phyloP scores from a whole-genome alignment of 768 basidiomycete species.

The Strobilomyces confusus region DNA sequence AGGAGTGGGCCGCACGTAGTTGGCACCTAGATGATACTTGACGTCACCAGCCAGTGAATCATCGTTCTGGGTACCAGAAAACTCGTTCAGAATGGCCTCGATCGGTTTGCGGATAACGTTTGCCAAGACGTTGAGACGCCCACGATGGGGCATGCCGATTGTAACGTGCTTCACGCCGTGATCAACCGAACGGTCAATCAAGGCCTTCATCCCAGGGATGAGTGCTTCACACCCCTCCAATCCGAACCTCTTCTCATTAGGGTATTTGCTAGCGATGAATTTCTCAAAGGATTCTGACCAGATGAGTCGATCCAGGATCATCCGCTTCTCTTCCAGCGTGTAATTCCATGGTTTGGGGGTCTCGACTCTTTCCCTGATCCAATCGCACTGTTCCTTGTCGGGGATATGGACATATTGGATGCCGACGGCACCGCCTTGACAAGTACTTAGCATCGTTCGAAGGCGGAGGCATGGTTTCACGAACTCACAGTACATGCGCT shows the following conservation, averaged over 20 bases:
- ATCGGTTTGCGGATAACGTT: slow-evolving; percentile 99
- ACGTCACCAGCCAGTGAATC: slow-evolving; percentile 92
- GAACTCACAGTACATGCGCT: slow-evolving; percentile 88
- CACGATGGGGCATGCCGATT: slow-evolving; percentile 99
- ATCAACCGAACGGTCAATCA: slow-evolving; percentile 98
- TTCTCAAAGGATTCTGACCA: slow-evolving; percentile 99
- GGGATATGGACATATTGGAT: slow-evolving; percentile 95
- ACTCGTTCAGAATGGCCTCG: slow-evolving; percentile 97
- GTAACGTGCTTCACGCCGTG: slow-evolving; percentile 93
- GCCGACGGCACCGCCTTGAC: slow-evolving; percentile 76
- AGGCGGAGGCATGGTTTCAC: background rate
- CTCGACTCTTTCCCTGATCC: slow-evolving; percentile 96
- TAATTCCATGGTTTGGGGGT: slow-evolving; percentile 97
- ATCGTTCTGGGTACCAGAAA: slow-evolving; percentile 70
- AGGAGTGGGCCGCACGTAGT: slow-evolving; percentile 97
- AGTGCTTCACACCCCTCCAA: slow-evolving; percentile 97
- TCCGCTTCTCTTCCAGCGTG: slow-evolving; percentile 95
- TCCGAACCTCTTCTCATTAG: slow-evolving; percentile 99
- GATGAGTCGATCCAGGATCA: slow-evolving; percentile 98
- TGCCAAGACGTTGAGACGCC: slow-evolving; percentile 93
- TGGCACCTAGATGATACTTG: slow-evolving; percentile 98
- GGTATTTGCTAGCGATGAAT: slow-evolving; percentile 97
- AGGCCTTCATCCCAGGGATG: slow-evolving; percentile 98
- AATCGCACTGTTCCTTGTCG: slow-evolving; percentile 98
- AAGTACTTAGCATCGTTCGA: slow-evolving; percentile 3